A percentile compares a stretch with the other conserved stretches of the same genome.
phyloP scores from a whole-genome alignment of 371 early-diverging fungal genomes.

The Haplosporangium sp. region DNA sequence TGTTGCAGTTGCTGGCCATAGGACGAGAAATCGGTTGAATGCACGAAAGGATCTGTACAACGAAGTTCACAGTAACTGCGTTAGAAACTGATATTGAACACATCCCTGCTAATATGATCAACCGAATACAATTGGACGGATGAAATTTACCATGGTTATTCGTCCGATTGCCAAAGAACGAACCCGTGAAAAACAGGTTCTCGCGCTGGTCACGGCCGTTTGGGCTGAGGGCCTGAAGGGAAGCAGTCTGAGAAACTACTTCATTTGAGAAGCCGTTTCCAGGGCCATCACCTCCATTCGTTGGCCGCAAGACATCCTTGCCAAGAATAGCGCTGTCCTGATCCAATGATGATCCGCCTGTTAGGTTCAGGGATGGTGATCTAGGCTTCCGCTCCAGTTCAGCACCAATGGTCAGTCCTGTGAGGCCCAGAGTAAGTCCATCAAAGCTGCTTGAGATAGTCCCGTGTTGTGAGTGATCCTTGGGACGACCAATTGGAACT shows the following conservation, averaged over 20 bases:
- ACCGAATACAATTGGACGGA: background rate
- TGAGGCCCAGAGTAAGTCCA: slow-evolving; percentile 38
- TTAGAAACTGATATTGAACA: background rate
- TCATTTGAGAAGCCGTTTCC: slow-evolving; percentile 19
- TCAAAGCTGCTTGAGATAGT: slow-evolving; percentile 48
- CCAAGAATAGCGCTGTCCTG: slow-evolving; percentile 29
- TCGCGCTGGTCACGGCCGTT: slow-evolving; percentile 21
- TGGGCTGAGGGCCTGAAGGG: slow-evolving; percentile 31
- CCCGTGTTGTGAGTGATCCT: slow-evolving; percentile 20
- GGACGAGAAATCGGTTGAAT: slow-evolving; percentile 30
- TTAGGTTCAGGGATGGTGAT: slow-evolving; percentile 34
- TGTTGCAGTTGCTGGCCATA: slow-evolving; percentile 36
- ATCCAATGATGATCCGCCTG: slow-evolving; percentile 28
- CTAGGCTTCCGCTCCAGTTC: slow-evolving; percentile 33
- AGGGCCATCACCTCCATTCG: slow-evolving; percentile 5
- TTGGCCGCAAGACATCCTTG: slow-evolving; percentile 20
- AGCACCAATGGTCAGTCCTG: slow-evolving; percentile 37
- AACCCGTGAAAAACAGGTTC: slow-evolving; percentile 1
- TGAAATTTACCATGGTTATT: slow-evolving; percentile 25
- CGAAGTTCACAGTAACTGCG: background rate
- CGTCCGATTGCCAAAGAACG: slow-evolving; percentile 40
- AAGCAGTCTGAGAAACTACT: background rate
- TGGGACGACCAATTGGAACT: slow-evolving; percentile 50
- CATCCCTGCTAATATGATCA: background rate
- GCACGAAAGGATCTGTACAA: slow-evolving; percentile 32